phyloP scores from a whole-genome alignment of 441 rosid genomes.

The Gossypium lobatum region DNA sequence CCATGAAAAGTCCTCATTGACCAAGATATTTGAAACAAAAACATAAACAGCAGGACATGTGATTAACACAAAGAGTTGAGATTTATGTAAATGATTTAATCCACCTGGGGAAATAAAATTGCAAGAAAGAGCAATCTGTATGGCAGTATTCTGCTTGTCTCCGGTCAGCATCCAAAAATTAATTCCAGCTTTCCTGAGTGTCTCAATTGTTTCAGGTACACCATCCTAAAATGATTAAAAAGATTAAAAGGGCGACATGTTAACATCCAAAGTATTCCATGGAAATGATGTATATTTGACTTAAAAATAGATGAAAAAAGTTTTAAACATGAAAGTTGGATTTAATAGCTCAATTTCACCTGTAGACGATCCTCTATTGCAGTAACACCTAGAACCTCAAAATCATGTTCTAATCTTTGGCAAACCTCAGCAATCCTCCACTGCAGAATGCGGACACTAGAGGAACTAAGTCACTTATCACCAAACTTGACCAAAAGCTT shows the following conservation, averaged over 20 bases:
- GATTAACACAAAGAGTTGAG: slow-evolving; percentile 5
- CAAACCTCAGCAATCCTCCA: slow-evolving; percentile 99
- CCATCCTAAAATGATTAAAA: slow-evolving; percentile 48
- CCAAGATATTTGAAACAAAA: not conserved
- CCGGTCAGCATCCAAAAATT: slow-evolving; percentile 88
- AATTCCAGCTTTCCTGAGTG: slow-evolving; percentile 73
- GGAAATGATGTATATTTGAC: not conserved
- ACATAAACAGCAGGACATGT: not conserved
- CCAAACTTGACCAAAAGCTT: slow-evolving; percentile 1
- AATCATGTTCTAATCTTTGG: slow-evolving; percentile 82
- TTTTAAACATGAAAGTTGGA: slow-evolving; percentile 10
- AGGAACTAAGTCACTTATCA: slow-evolving; percentile 22
- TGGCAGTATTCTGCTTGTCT: slow-evolving; percentile 75
- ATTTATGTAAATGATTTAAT: slow-evolving; percentile 4
- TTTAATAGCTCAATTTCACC: slow-evolving; percentile 40
- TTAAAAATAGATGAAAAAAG: slow-evolving; percentile 3
- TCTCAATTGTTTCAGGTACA: slow-evolving; percentile 73
- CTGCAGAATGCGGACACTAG: slow-evolving; percentile 38
- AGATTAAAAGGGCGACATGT: not conserved
- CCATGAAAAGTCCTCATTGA: slow-evolving; percentile 5
- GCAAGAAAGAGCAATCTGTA: slow-evolving; percentile 78
- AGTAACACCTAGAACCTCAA: slow-evolving; percentile 91
- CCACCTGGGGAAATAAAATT: slow-evolving; percentile 72
- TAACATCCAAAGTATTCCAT: not conserved
- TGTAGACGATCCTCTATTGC: slow-evolving; percentile 97